phyloP scores from a whole-genome alignment of 106 monocot species.

The Dendrobium huoshanense region DNA sequence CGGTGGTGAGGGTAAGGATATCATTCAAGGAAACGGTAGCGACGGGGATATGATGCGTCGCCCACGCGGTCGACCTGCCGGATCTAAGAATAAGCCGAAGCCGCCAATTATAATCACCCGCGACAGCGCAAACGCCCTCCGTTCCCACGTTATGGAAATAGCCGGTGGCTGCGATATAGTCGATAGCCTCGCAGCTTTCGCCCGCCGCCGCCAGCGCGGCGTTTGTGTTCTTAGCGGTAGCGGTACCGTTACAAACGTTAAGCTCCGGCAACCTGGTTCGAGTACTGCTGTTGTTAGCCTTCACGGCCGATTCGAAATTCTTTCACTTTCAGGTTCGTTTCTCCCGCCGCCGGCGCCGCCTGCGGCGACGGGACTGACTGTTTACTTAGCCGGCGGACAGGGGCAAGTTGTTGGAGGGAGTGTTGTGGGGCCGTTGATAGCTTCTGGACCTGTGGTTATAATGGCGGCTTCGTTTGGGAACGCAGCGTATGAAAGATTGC shows the following conservation, averaged over 20 bases:
- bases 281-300: slow-evolving; percentile 41
- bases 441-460: slow-evolving; percentile 51
- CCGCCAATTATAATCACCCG: slow-evolving; percentile 65
- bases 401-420: slow-evolving; percentile 72
- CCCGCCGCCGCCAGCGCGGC: slow-evolving; percentile 51
- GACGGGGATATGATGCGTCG: slow-evolving; percentile 32
- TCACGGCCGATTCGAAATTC: slow-evolving; percentile 61
- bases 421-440: slow-evolving; percentile 35
- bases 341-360: slow-evolving; percentile 59
- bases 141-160: slow-evolving; percentile 59
- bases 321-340: slow-evolving; percentile 52
- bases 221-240: slow-evolving; percentile 51
- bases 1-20: slow-evolving; percentile 10
- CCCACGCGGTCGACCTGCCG: slow-evolving; percentile 50
- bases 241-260: slow-evolving; percentile 57
- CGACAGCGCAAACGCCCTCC: slow-evolving; percentile 60
- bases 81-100: slow-evolving; percentile 78
- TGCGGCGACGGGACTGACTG: slow-evolving; percentile 40
- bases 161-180: slow-evolving; percentile 44
- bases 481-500: slow-evolving; percentile 57
- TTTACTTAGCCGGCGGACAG: slow-evolving; percentile 55
- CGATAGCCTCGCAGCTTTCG: slow-evolving; percentile 52
- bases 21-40: neutral
- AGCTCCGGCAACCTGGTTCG: slow-evolving; percentile 49
- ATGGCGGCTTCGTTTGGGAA: slow-evolving; percentile 66